Evolutionary conservation across 23 red algal genomes (phyloP).

Genomic region (Porphyridium purpureum): DNA sequence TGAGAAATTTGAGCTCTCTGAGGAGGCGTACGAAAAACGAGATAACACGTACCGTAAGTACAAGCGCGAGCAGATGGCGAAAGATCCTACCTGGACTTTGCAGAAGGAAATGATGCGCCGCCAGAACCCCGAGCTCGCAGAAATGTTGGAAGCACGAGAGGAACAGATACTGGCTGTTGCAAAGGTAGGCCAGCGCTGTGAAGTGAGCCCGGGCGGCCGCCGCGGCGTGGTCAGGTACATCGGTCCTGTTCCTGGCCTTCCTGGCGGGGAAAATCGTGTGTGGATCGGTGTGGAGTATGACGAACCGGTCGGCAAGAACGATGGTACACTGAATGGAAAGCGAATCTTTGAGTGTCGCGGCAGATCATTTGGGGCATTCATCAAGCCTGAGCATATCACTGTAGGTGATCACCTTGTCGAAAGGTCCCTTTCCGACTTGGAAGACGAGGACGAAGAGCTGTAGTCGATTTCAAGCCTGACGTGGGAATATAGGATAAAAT

Average conservation of each 20-base stretch:
- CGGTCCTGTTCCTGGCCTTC: constrained; percentile 15
- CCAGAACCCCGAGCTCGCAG: not conserved
- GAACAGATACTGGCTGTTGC: constrained; percentile 2
- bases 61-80: constrained; percentile 15
- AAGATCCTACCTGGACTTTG: constrained; percentile 24
- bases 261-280: constrained; percentile 30
- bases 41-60: constrained; percentile 15
- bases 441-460: no score
- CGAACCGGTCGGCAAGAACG: constrained; percentile 65
- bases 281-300: constrained; percentile 62
- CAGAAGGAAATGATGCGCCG: constrained; percentile 2
- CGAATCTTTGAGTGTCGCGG: constrained; percentile 19
- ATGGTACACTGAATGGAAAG: constrained; percentile 36
- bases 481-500: no score
- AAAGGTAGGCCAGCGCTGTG: constrained; percentile 11
- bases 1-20: constrained; percentile 35
- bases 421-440: no score
- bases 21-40: constrained; percentile 24
- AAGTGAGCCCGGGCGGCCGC: constrained; percentile 38
- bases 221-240: constrained; percentile 32
- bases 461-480: no score
- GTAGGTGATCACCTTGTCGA: no score
- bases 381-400: no score
- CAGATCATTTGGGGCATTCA: no score
- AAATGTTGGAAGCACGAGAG: constrained; percentile 1